phyloP scores from a whole-genome alignment of 257 asterid genomes.

The Jasminum sambac region DNA sequence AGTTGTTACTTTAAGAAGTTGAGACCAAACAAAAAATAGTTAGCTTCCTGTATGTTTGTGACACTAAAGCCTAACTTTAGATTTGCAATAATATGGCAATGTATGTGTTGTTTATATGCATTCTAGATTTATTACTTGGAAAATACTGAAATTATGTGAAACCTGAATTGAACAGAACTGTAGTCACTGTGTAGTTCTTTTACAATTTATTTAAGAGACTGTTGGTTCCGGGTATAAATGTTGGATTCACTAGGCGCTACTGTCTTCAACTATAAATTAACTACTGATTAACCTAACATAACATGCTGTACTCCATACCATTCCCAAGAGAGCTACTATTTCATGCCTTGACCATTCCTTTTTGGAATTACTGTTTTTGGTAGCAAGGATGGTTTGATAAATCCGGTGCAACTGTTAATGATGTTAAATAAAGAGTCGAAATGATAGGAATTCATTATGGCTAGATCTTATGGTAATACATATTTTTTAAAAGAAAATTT shows the following conservation, averaged over 20 bases:
- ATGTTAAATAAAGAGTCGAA: constrained; percentile 1
- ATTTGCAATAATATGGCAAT: neutral
- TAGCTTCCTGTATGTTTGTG: constrained; percentile 4
- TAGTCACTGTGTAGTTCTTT: neutral
- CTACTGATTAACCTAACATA: neutral
- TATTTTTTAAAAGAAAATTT: neutral
- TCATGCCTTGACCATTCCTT: neutral
- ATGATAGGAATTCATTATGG: neutral
- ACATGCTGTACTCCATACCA: neutral
- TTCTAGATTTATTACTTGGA: neutral
- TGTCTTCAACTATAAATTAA: neutral
- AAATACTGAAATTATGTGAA: neutral
- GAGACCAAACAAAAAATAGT: no score
- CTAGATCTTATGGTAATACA: neutral
- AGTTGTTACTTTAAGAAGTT: no score
- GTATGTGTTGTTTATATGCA: neutral
- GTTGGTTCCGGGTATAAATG: neutral
- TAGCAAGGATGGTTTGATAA: neutral
- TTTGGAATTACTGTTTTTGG: neutral
- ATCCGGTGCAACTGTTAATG: neutral
- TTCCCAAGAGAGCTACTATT: neutral
- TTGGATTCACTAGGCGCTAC: neutral
- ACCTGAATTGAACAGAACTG: neutral
- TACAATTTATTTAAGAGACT: neutral
- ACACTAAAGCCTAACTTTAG: neutral